A percentile compares a stretch with the other conserved stretches of the same genome.
phyloP scores from a whole-genome alignment of 495 filamentous ascomycete species.

The Podospora didyma region DNA sequence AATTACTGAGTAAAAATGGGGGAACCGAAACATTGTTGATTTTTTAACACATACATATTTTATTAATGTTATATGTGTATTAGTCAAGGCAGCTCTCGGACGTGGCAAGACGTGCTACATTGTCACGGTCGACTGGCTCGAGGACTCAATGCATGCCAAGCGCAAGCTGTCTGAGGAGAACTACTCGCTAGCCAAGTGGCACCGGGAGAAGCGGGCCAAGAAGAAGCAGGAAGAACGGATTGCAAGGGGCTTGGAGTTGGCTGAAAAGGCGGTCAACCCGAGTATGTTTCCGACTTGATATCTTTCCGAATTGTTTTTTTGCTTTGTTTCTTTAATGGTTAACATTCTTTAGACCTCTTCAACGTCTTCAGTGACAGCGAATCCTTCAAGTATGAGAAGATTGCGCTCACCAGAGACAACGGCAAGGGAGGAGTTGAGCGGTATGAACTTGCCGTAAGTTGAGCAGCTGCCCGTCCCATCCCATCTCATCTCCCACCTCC shows the following conservation, averaged over 20 bases:
- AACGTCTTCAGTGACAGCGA: conserved; percentile 30
- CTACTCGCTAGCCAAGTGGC: conserved; percentile 18
- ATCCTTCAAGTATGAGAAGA: conserved; percentile 29
- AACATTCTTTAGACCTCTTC: conserved; percentile 16
- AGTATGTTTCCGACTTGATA: conserved; percentile 18
- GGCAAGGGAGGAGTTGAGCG: conserved; percentile 21
- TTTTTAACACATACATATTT: too few relatives aligned
- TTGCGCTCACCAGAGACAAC: conserved; percentile 26
- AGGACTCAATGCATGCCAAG: conserved; percentile 24
- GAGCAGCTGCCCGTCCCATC: too few relatives aligned
- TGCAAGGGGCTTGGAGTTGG: conserved; percentile 35
- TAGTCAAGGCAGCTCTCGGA: conserved; percentile 21
- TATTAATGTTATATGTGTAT: not conserved
- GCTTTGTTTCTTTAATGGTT: not conserved
- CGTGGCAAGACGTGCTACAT: conserved; percentile 16
- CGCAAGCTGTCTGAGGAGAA: conserved; percentile 14
- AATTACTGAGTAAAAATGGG: too few relatives aligned
- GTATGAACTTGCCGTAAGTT: conserved; percentile 33
- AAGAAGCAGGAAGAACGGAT: conserved; percentile 45
- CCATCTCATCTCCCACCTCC: too few relatives aligned
- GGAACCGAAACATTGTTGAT: too few relatives aligned
- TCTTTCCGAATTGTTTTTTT: not conserved
- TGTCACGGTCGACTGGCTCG: conserved; percentile 38
- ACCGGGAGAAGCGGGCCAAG: conserved; percentile 14
- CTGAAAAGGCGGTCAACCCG: conserved; percentile 33